A percentile compares a stretch with the other conserved stretches of the same genome.
Conservation (phyloP, 129 eudicot species). For the Lactuca saligna region DNA sequence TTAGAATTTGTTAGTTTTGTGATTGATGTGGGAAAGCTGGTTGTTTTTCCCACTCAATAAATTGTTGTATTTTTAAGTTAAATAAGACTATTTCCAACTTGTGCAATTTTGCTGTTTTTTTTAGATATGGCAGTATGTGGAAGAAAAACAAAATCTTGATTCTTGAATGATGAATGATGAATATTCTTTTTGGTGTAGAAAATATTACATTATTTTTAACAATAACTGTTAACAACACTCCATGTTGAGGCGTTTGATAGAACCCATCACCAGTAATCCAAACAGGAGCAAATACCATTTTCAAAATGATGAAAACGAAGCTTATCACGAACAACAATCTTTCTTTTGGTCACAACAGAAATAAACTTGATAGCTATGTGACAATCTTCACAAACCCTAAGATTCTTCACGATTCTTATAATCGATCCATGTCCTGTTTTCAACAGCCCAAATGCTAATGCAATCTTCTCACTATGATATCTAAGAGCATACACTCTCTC, state of each 20-base stretch:
- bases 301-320: constrained; percentile 70
- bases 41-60: constrained; percentile 18
- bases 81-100: constrained; percentile 13
- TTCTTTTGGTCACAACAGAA: constrained; percentile 40
- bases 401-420: constrained; percentile 63
- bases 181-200: background rate
- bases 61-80: constrained; percentile 37
- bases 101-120: background rate
- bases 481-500: constrained; percentile 58
- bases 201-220: too few relatives aligned
- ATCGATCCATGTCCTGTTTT: constrained; percentile 34
- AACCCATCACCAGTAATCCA: constrained; percentile 53
- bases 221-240: too few relatives aligned
- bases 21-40: constrained; percentile 20
- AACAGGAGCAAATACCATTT: constrained; percentile 58
- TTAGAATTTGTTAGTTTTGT: constrained; percentile 18
- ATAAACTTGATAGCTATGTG: constrained; percentile 55
- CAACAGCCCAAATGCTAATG: constrained; percentile 58
- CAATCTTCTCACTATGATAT: constrained; percentile 68
- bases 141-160: background rate
- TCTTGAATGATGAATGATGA: constrained; percentile 19
- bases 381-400: constrained; percentile 73
- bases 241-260: too few relatives aligned
- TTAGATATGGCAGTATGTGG: background rate
- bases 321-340: constrained; percentile 66